A percentile compares a stretch with the other conserved stretches of the same genome.
Evolutionary conservation across 169 alveolate genomes (phyloP).

Genomic region (Neospora caninum): DNA sequence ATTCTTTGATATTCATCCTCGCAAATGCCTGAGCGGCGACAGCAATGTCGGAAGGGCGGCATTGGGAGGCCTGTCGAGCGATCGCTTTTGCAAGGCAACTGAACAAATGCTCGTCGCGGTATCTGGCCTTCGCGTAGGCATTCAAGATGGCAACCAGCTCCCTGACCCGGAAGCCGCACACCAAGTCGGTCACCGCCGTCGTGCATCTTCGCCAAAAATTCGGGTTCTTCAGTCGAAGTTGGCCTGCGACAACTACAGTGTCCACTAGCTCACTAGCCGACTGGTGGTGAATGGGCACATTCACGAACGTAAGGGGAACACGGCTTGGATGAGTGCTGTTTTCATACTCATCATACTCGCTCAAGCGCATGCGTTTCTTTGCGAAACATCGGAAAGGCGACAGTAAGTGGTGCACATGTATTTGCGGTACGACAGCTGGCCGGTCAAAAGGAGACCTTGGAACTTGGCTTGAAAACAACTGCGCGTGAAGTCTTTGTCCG

Average conservation of each 20-base stretch:
- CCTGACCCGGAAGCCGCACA: constrained; percentile 53
- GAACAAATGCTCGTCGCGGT: constrained; percentile 52
- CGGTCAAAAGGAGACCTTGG: neutral
- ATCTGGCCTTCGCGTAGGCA: constrained; percentile 60
- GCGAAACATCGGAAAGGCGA: constrained; percentile 43
- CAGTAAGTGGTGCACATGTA: neutral
- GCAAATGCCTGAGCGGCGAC: constrained; percentile 65
- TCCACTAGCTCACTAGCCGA: constrained; percentile 61
- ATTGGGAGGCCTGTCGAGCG: constrained; percentile 58
- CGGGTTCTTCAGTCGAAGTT: constrained; percentile 46
- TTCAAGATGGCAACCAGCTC: constrained; percentile 61
- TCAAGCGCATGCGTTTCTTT: constrained; percentile 52
- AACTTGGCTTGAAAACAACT: neutral
- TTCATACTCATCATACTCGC: constrained; percentile 67
- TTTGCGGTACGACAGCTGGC: neutral
- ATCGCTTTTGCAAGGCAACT: constrained; percentile 45
- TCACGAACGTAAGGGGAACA: constrained; percentile 58
- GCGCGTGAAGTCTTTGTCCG: neutral
- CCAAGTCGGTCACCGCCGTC: constrained; percentile 59
- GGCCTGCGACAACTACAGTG: constrained; percentile 58
- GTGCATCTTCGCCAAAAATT: constrained; percentile 72
- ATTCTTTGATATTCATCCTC: constrained; percentile 47
- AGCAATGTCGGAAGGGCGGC: constrained; percentile 69
- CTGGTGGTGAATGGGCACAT: constrained; percentile 64
- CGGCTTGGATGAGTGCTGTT: constrained; percentile 38